A percentile compares a stretch with the other conserved stretches of the same genome.
Conservation (phyloP, 2,329 filamentous ascomycete species). For the Coleophoma eucalyptorum region DNA sequence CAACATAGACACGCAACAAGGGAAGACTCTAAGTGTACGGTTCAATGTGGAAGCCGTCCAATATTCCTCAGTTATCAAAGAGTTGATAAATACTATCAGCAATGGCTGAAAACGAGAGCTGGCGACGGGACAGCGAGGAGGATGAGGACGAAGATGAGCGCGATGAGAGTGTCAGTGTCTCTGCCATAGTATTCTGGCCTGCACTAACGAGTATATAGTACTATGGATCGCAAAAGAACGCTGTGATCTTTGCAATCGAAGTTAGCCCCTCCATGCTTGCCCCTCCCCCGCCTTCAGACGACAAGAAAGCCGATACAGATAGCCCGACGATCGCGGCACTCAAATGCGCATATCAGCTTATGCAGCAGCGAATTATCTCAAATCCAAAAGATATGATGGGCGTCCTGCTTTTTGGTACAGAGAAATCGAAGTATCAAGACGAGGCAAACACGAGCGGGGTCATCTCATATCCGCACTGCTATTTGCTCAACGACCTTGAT, state of each 20-base stretch:
- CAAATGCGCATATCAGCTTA: slow-evolving; percentile 90
- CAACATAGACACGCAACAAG: not conserved
- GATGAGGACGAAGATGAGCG: slow-evolving; percentile 69
- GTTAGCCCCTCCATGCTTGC: slow-evolving; percentile 84
- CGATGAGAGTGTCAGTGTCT: slow-evolving; percentile 53
- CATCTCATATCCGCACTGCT: slow-evolving; percentile 82
- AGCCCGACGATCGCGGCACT: slow-evolving; percentile 79
- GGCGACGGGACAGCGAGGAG: slow-evolving; percentile 39
- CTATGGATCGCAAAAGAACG: slow-evolving; percentile 93
- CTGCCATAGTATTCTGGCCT: not conserved
- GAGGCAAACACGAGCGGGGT: slow-evolving; percentile 53
- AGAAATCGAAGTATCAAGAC: slow-evolving; percentile 75
- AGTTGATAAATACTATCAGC: not conserved
- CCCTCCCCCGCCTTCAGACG: slow-evolving; percentile 56
- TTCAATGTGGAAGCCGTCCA: not conserved
- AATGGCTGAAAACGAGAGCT: slow-evolving; percentile 18
- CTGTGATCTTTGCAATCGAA: slow-evolving; percentile 95
- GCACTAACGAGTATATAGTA: slow-evolving; percentile 44
- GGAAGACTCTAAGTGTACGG: not conserved
- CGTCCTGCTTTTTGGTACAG: slow-evolving; percentile 84
- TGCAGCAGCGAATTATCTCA: slow-evolving; percentile 98
- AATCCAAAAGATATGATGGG: slow-evolving; percentile 98
- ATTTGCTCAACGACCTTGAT: slow-evolving; percentile 83
- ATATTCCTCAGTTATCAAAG: not conserved
- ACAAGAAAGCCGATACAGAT: slow-evolving; percentile 75